Percentiles rank a stretch among this genome's conserved stretches.
Evolutionary conservation across 495 filamentous ascomycete species (phyloP).

Genomic region (Aspergillus sclerotioniger): DNA sequence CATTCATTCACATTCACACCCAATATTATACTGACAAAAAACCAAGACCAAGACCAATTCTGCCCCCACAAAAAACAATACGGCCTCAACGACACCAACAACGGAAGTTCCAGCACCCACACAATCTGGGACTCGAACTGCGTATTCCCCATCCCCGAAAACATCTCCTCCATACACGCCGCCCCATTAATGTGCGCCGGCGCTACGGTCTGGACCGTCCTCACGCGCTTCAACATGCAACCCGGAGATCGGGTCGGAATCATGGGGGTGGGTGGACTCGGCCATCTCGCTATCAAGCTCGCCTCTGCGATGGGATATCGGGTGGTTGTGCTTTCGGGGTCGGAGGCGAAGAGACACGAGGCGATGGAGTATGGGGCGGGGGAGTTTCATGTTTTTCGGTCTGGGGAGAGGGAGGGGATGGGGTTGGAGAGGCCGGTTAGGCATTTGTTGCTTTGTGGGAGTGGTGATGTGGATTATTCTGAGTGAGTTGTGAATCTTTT

Average conservation of each 20-base stretch:
- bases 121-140: slow-evolving; percentile 51
- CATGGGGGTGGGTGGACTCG: slow-evolving; percentile 58
- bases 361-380: slow-evolving; percentile 53
- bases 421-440: slow-evolving; percentile 28
- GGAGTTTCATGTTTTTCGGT: slow-evolving; percentile 44
- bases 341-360: slow-evolving; percentile 52
- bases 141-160: slow-evolving; percentile 52
- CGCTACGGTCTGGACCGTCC: slow-evolving; percentile 52
- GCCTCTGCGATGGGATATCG: slow-evolving; percentile 57
- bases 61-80: slow-evolving; percentile 50
- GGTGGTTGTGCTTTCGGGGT: slow-evolving; percentile 52
- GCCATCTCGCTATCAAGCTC: slow-evolving; percentile 61
- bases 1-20: too few relatives aligned
- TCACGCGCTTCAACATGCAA: slow-evolving; percentile 39
- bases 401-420: slow-evolving; percentile 17
- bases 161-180: slow-evolving; percentile 38
- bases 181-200: slow-evolving; percentile 60
- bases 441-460: slow-evolving; percentile 30
- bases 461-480: slow-evolving; percentile 27
- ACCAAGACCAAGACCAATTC: slow-evolving; percentile 48
- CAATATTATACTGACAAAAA: too few relatives aligned
- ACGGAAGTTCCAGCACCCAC: slow-evolving; percentile 50
- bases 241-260: slow-evolving; percentile 48
- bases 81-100: slow-evolving; percentile 46
- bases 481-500: slow-evolving; percentile 20